These are phyloP conservation scores for Pyrenula massariospora DNA, from an alignment of 495 filamentous ascomycete genomes.

Conservation along the genomic window DNA sequence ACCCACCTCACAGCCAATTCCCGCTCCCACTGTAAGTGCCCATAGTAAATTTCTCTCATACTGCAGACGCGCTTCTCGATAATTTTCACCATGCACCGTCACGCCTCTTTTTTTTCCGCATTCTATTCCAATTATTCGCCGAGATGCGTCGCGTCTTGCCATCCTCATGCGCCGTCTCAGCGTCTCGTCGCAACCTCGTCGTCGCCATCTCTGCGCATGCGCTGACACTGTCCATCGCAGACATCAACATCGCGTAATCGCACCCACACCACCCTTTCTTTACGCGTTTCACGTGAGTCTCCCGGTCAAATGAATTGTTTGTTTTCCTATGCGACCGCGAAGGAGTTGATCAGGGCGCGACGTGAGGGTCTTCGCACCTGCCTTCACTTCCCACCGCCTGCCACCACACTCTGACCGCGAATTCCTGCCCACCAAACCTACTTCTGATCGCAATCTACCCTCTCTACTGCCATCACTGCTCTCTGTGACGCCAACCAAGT, in stretches of 20 bases:
- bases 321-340: not conserved
- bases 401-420: not conserved
- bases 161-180: slow-evolving; percentile 13
- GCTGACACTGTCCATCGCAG: slow-evolving; percentile 1
- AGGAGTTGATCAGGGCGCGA: not conserved
- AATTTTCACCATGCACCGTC: slow-evolving; percentile 26
- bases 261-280: slow-evolving; percentile 1
- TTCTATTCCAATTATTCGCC: slow-evolving; percentile 7
- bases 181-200: slow-evolving; percentile 12
- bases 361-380: not conserved
- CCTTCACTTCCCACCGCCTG: not conserved
- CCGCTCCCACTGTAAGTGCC: slow-evolving; percentile 16
- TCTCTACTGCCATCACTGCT: too few species aligned
- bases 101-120: slow-evolving; percentile 6
- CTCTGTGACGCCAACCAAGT: too few species aligned
- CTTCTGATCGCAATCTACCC: too few species aligned
- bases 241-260: slow-evolving; percentile 3
- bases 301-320: not conserved
- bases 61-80: slow-evolving; percentile 50
- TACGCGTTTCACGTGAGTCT: not conserved
- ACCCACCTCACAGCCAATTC: slow-evolving; percentile 12
- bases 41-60: slow-evolving; percentile 31
- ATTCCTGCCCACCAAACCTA: too few species aligned
- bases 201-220: slow-evolving; percentile 6
- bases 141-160: slow-evolving; percentile 9